Conservation (phyloP, 2,329 filamentous ascomycete species). For the Claviceps paspali region DNA sequence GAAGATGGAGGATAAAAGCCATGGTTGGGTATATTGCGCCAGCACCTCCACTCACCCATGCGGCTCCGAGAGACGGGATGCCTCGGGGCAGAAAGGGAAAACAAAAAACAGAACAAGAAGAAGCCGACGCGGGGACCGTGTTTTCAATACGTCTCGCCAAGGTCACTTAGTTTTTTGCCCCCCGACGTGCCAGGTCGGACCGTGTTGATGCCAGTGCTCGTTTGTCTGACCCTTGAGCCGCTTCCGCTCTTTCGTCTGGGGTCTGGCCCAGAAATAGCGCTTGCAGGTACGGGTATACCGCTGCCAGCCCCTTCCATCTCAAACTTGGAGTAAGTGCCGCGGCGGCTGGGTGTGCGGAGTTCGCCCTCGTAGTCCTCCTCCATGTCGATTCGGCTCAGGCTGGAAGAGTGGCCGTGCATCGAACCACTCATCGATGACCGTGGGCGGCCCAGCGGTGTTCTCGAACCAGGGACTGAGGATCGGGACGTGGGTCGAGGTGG, state of each 20-base stretch:
- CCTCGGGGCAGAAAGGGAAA: too few species aligned
- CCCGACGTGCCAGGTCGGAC: constrained; percentile 18
- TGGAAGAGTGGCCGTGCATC: constrained; percentile 41
- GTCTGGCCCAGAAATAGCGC: constrained; percentile 31
- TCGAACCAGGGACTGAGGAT: constrained; percentile 41
- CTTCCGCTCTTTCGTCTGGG: constrained; percentile 28
- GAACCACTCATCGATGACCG: constrained; percentile 57
- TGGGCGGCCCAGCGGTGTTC: constrained; percentile 54
- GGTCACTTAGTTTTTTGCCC: constrained; percentile 28
- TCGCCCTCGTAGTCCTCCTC: constrained; percentile 25
- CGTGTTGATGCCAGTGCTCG: constrained; percentile 22
- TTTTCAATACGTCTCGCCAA: constrained; percentile 38
- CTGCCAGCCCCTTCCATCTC: constrained; percentile 25
- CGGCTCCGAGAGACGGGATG: too few species aligned
- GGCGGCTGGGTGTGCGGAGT: constrained; percentile 37
- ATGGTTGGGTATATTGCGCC: constrained; percentile 4
- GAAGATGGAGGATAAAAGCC: constrained; percentile 2
- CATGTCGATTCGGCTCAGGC: constrained; percentile 38
- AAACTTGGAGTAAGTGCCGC: constrained; percentile 35
- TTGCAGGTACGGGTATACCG: constrained; percentile 26
- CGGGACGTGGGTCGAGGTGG: constrained; percentile 49
- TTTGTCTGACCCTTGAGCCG: constrained; percentile 26
- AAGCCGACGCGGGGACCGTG: neutral
- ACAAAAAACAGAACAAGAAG: too few species aligned
- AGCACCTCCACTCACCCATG: constrained; percentile 5